Base-by-base conservation (phyloP, 83 land plant species). In the Picea engelmannii region DNA sequence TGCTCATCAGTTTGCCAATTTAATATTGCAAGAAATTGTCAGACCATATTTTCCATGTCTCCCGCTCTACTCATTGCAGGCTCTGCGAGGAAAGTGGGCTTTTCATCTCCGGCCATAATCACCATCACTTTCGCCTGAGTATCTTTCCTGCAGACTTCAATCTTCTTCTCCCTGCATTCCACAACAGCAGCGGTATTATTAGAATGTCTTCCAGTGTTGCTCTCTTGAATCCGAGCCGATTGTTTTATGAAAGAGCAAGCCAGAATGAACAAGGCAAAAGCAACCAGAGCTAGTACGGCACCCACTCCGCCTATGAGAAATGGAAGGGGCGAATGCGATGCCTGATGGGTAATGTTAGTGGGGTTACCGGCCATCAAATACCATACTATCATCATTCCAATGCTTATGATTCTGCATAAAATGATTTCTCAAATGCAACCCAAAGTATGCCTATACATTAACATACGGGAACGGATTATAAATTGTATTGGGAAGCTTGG, bases 281-380 rank as follows among this genome's bases (percentile, higher is more conserved):
- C 85, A 20, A 87, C 82, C 63, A 87, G 82, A 31, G 76, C 88
- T 44, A 90, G 21, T 85, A 87, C 83, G n/a, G 90, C 88, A 18
- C 88, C 85, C 52, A 90, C 35, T 5, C 89, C 92, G 4, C 88
- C 88, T 59, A 87, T 85, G 21, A 90, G 86, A 84, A 85, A 90
- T 7, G 92, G 92, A 60, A 90, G 1, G 3, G 38, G 38, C 38
- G 38, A 35, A 2, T 35, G 38, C 38, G 2, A 27, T 27, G 31
- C 1, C 31, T 27, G 31, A 27, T 0, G 0, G 31, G 31, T 27
- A 27, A 27, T 27, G 1, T 27, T 27, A 27, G 31, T 6, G 44
- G 44, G 6, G 6, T 6, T 42, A 42, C 4, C 44, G 47, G 47
- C 6, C 47, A 44, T 44, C 6, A 0, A 44, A 44, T 44, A 44